These are phyloP conservation scores for Plectosphaerella plurivora DNA, from an alignment of 2,329 filamentous ascomycete species.

Conservation along the genomic window DNA sequence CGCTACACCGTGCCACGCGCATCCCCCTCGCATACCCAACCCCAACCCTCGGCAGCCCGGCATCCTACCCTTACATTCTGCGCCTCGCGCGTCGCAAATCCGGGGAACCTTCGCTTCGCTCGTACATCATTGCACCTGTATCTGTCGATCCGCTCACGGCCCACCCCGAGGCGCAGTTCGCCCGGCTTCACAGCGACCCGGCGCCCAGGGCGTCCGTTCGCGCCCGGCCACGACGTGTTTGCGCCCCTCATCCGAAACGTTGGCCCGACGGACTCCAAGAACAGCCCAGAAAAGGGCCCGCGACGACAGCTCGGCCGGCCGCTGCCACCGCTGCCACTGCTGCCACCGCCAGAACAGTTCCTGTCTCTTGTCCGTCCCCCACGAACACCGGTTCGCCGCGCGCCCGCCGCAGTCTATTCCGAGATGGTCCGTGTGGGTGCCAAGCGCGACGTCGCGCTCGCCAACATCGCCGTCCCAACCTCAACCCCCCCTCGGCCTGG, in stretches of 20 bases:
- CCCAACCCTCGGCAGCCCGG: too few relatives aligned
- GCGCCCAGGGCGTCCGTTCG: not conserved
- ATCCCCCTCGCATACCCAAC: too few relatives aligned
- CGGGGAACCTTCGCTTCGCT: not conserved
- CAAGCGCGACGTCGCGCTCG: not conserved
- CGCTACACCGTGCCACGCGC: too few relatives aligned
- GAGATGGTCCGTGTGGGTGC: too few relatives aligned
- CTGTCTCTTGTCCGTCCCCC: not conserved
- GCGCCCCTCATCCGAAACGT: constrained; percentile 14
- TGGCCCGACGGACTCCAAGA: constrained; percentile 12
- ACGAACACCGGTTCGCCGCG: not conserved
- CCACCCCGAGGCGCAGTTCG: not conserved
- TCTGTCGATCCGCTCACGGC: not conserved
- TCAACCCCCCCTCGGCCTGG: not conserved
- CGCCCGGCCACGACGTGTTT: constrained; percentile 3
- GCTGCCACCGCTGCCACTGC: too few relatives aligned
- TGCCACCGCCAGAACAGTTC: too few relatives aligned
- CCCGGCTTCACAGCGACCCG: not conserved
- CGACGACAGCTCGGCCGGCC: too few relatives aligned
- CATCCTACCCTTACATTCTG: too few relatives aligned
- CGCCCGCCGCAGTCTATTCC: not conserved
- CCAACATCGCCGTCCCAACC: not conserved
- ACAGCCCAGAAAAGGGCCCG: not conserved
- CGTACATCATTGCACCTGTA: not conserved
- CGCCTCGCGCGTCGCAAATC: not conserved